Conservation (phyloP, 768 basidiomycete species). For the Grammothele lineata region DNA sequence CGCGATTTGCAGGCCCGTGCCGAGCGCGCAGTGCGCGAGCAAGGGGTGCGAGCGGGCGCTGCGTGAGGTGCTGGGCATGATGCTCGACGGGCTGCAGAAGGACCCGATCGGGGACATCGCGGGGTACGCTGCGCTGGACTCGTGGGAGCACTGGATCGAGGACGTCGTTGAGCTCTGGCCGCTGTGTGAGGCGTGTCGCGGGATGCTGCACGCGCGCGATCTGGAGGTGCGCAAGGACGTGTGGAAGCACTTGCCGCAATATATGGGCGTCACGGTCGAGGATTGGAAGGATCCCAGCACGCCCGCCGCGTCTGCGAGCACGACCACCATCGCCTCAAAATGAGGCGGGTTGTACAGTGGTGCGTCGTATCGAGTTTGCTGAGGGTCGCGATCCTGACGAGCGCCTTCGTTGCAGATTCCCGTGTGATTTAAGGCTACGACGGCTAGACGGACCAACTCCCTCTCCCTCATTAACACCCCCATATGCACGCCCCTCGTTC, state of each 20-base stretch:
- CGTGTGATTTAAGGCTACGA: no score
- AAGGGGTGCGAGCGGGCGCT: constrained; percentile 16
- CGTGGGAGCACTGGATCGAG: constrained; percentile 20
- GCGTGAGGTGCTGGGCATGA: constrained; percentile 13
- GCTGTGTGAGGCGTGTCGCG: constrained; percentile 13
- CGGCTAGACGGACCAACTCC: no score
- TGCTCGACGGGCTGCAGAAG: constrained; percentile 16
- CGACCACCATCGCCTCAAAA: background rate
- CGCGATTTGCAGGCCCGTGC: constrained; percentile 13
- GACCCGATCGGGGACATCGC: constrained; percentile 16
- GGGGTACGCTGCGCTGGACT: constrained; percentile 15
- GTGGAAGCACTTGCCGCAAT: constrained; percentile 14
- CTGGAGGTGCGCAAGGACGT: constrained; percentile 12
- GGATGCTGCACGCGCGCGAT: constrained; percentile 13
- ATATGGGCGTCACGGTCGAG: constrained; percentile 14
- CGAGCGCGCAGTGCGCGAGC: constrained; percentile 13
- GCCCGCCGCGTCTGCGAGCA: background rate
- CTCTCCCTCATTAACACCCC: background rate
- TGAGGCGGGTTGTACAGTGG: background rate
- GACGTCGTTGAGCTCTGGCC: constrained; percentile 17
- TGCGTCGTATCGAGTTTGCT: no score
- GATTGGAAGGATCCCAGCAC: constrained; percentile 15
- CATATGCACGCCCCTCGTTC: background rate
- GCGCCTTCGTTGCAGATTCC: no score
- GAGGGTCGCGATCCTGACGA: no score